A percentile compares a stretch with the other conserved stretches of the same genome.
These are phyloP conservation scores for Cutaneotrichosporon sp. DNA, from an alignment of 1,284 basidiomycete species.

Conservation along the genomic window DNA sequence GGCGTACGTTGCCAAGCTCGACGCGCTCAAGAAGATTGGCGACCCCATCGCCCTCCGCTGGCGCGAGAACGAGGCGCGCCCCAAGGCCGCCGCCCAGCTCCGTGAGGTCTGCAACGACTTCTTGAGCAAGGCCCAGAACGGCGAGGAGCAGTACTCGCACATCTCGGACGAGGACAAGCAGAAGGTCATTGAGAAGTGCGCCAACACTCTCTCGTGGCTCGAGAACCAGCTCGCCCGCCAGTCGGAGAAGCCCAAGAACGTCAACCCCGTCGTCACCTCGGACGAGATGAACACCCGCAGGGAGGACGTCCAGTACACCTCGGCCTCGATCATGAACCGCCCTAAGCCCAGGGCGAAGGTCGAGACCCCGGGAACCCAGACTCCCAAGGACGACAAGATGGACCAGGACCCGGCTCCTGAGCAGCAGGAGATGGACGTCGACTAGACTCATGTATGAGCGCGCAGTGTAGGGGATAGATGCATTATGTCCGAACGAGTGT, in stretches of 20 bases:
- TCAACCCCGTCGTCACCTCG: constrained; percentile 75
- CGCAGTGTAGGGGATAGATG: constrained; percentile 13
- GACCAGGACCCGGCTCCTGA: constrained; percentile 41
- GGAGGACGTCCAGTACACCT: constrained; percentile 84
- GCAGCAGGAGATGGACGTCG: constrained; percentile 50
- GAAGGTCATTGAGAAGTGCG: constrained; percentile 62
- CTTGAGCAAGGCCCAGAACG: constrained; percentile 73
- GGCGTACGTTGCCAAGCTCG: constrained; percentile 76
- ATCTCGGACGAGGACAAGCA: constrained; percentile 85
- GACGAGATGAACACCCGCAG: constrained; percentile 82
- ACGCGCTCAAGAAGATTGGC: constrained; percentile 75
- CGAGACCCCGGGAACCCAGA: constrained; percentile 58
- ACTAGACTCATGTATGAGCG: constrained; percentile 30
- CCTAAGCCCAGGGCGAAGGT: constrained; percentile 75
- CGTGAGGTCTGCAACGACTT: constrained; percentile 84
- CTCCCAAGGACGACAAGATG: constrained; percentile 67
- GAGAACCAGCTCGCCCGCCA: constrained; percentile 84
- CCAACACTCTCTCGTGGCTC: constrained; percentile 87
- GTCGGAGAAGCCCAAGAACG: constrained; percentile 80
- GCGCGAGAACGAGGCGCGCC: constrained; percentile 77
- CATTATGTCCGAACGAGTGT: not conserved
- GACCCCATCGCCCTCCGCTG: constrained; percentile 80
- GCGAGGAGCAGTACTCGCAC: constrained; percentile 81
- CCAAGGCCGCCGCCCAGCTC: constrained; percentile 67
- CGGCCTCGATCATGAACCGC: constrained; percentile 77